Conservation (phyloP, 2,329 filamentous ascomycete species). For the Colletotrichum karsti region DNA sequence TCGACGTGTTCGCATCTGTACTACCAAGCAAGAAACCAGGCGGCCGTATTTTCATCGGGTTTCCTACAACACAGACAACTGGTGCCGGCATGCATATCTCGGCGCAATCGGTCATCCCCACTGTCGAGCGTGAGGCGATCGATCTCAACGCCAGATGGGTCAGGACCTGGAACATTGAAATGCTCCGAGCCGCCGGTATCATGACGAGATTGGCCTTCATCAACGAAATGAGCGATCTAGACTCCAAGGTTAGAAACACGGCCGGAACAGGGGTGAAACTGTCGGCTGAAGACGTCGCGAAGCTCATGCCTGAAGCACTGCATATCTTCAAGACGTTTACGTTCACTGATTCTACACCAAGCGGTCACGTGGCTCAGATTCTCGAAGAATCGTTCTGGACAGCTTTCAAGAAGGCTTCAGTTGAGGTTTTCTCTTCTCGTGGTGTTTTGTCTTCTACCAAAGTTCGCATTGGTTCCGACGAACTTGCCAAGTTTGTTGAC, state of each 20-base stretch:
- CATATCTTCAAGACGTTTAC: conserved; percentile 90
- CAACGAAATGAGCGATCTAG: conserved; percentile 84
- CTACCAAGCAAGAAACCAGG: conserved; percentile 83
- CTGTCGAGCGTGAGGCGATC: conserved; percentile 95
- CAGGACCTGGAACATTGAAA: conserved; percentile 93
- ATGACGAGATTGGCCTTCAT: conserved; percentile 88
- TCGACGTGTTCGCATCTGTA: conserved; percentile 89
- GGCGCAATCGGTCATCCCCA: conserved; percentile 94
- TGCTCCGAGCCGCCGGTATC: conserved; percentile 90
- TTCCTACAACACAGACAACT: conserved; percentile 96
- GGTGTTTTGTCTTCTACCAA: conserved; percentile 86
- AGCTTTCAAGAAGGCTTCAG: conserved; percentile 80
- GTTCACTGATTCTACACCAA: conserved; percentile 90
- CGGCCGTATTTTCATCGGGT: conserved; percentile 95
- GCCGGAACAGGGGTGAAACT: conserved; percentile 59
- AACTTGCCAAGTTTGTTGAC: conserved; percentile 78
- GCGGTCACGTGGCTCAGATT: conserved; percentile 80
- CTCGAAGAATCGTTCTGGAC: conserved; percentile 98
- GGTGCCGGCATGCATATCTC: conserved; percentile 94
- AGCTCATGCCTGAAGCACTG: conserved; percentile 79
- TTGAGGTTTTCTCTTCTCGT: conserved; percentile 88
- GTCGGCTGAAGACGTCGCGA: conserved; percentile 69
- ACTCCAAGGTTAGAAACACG: conserved; percentile 62
- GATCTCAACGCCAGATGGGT: conserved; percentile 97
- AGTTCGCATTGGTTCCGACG: conserved; percentile 78